These are phyloP conservation scores for Rhizoclosmatium globosum DNA, from an alignment of 192 early-diverging fungal species.

Conservation along the genomic window DNA sequence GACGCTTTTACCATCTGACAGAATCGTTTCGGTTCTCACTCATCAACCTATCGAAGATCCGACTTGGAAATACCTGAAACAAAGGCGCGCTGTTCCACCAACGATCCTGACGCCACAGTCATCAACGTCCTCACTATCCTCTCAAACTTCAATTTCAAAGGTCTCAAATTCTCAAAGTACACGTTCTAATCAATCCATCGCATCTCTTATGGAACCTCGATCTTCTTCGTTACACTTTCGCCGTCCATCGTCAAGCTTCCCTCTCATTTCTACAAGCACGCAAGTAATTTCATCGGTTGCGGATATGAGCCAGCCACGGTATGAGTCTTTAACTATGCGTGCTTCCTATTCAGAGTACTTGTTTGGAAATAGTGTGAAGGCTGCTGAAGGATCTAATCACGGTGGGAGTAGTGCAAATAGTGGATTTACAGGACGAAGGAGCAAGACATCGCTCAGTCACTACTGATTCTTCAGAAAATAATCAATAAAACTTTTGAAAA, in stretches of 20 bases:
- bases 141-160: background rate
- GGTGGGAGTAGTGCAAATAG: conserved; percentile 81
- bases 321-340: background rate
- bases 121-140: background rate
- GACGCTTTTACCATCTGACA: background rate
- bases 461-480: conserved; percentile 71
- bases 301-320: background rate
- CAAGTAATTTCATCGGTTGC: background rate
- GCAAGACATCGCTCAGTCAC: conserved; percentile 84
- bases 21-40: background rate
- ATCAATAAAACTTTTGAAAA: too few relatives aligned
- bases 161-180: background rate
- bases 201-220: background rate
- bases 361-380: background rate
- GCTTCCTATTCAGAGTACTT: background rate
- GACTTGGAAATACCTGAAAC: background rate
- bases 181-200: background rate
- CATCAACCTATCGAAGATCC: too few relatives aligned
- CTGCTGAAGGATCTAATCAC: conserved; percentile 62
- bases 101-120: background rate
- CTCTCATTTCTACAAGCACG: background rate
- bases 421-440: conserved; percentile 80
- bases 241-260: conserved; percentile 6
- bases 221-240: background rate
- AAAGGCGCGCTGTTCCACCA: background rate